phyloP scores from a whole-genome alignment of 495 filamentous ascomycete species.

The Haplographium delicatum region DNA sequence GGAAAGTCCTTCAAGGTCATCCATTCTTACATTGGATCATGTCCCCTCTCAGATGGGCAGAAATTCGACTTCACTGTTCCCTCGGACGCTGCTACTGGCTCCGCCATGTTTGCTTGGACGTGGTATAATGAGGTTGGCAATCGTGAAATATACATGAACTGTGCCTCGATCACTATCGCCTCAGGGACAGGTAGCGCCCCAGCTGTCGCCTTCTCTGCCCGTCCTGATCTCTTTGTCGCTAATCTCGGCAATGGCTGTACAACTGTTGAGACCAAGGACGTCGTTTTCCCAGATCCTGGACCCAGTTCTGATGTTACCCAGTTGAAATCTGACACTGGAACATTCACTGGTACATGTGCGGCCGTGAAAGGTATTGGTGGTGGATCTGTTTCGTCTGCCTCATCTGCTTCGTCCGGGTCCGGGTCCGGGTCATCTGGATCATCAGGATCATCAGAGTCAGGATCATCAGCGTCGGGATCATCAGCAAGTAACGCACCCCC shows the following conservation, averaged over 20 bases:
- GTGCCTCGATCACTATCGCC: slow-evolving; percentile 52
- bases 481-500: not conserved
- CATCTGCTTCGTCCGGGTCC: slow-evolving; percentile 16
- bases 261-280: slow-evolving; percentile 41
- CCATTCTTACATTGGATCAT: slow-evolving; percentile 58
- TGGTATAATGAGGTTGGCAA: slow-evolving; percentile 63
- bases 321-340: not conserved
- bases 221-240: slow-evolving; percentile 54
- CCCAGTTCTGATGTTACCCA: slow-evolving; percentile 16
- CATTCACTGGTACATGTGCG: slow-evolving; percentile 27
- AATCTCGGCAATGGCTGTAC: slow-evolving; percentile 37
- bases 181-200: slow-evolving; percentile 25
- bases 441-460: slow-evolving; percentile 21
- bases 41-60: slow-evolving; percentile 39
- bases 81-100: slow-evolving; percentile 48
- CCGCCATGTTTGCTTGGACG: slow-evolving; percentile 58
- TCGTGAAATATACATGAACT: slow-evolving; percentile 67
- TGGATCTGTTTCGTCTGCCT: no score
- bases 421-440: slow-evolving; percentile 19
- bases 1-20: slow-evolving; percentile 59
- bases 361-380: slow-evolving; percentile 26
- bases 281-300: slow-evolving; percentile 70
- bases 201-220: slow-evolving; percentile 38
- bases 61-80: slow-evolving; percentile 62
- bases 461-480: slow-evolving; percentile 8